Evolutionary conservation across 2,329 filamentous ascomycete species (phyloP).

Genomic region (Septoria petroselini): DNA sequence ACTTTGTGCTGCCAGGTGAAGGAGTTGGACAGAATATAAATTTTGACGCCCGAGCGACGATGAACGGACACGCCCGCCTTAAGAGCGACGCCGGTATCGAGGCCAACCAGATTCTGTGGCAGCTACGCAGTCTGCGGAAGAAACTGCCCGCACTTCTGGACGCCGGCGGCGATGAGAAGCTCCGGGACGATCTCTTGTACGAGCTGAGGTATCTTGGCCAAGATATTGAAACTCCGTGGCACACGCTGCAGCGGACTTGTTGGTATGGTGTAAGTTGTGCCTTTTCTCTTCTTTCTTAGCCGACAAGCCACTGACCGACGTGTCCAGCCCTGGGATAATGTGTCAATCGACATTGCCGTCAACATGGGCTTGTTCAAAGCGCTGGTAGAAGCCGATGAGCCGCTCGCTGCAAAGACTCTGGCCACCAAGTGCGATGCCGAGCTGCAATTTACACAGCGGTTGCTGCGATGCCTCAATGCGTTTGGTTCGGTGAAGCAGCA

Average conservation of each 20-base stretch:
- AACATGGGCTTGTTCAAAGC: conserved; percentile 9
- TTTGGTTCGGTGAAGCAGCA: conserved; percentile 10
- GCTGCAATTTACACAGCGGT: conserved; percentile 1
- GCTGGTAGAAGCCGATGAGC: neutral
- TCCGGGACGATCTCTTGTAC: conserved; percentile 7
- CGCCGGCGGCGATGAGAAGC: neutral
- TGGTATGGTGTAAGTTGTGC: neutral
- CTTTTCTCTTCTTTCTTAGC: neutral
- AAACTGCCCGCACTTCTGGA: too few relatives aligned
- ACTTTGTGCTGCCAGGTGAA: too few relatives aligned
- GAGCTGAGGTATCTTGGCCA: neutral
- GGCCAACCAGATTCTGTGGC: too few relatives aligned
- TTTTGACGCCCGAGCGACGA: too few relatives aligned
- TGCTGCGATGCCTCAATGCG: conserved; percentile 9
- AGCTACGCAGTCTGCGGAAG: too few relatives aligned
- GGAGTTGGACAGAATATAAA: too few relatives aligned
- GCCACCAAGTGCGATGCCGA: conserved; percentile 9
- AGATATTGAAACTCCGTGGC: conserved; percentile 8
- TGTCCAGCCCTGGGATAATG: conserved; percentile 3
- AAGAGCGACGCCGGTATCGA: too few relatives aligned
- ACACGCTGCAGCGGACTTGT: conserved; percentile 3
- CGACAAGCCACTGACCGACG: neutral
- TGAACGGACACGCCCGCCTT: too few relatives aligned
- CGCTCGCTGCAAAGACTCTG: conserved; percentile 1
- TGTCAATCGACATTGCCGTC: conserved; percentile 10